Percentiles rank a stretch among this genome's conserved stretches.
Evolutionary conservation across 352 stramenopile genomes (phyloP).

Genomic region (Phytophthora megakarya): DNA sequence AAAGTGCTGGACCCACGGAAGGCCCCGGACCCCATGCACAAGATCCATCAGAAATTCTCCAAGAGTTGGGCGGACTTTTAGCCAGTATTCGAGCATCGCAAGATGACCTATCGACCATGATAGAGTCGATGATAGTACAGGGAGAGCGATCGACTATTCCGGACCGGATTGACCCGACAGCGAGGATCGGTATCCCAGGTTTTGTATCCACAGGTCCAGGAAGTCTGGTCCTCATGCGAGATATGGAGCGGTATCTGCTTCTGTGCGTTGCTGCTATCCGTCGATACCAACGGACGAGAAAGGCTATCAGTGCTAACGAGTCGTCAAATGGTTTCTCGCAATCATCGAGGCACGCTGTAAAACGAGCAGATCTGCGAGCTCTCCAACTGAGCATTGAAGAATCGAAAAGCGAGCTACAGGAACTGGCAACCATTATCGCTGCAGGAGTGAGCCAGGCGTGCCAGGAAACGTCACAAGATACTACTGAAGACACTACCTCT

Average conservation of each 20-base stretch:
- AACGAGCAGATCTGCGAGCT: constrained; percentile 26
- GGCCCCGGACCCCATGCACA: constrained; percentile 28
- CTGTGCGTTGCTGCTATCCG: constrained; percentile 36
- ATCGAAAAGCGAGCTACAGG: constrained; percentile 36
- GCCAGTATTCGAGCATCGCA: constrained; percentile 34
- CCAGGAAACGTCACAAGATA: constrained; percentile 1
- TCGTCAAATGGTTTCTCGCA: neutral
- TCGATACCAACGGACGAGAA: constrained; percentile 35
- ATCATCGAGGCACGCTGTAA: constrained; percentile 2
- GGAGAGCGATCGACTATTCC: constrained; percentile 23
- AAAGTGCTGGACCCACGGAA: constrained; percentile 10
- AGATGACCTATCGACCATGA: constrained; percentile 35
- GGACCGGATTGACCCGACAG: constrained; percentile 30
- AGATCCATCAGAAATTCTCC: constrained; percentile 28
- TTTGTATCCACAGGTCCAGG: constrained; percentile 33
- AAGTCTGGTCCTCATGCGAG: constrained; percentile 31
- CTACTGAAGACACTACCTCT: neutral
- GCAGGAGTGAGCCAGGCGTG: constrained; percentile 11
- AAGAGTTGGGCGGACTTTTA: constrained; percentile 29
- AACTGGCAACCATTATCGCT: constrained; percentile 24
- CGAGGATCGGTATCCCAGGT: constrained; percentile 30
- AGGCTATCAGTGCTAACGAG: constrained; percentile 1
- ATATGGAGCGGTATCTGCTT: constrained; percentile 39
- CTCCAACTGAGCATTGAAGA: constrained; percentile 42
- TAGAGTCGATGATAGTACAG: constrained; percentile 28